These are phyloP conservation scores for Porpolomopsis calyptriformis DNA, from an alignment of 768 basidiomycete species.

Conservation along the genomic window DNA sequence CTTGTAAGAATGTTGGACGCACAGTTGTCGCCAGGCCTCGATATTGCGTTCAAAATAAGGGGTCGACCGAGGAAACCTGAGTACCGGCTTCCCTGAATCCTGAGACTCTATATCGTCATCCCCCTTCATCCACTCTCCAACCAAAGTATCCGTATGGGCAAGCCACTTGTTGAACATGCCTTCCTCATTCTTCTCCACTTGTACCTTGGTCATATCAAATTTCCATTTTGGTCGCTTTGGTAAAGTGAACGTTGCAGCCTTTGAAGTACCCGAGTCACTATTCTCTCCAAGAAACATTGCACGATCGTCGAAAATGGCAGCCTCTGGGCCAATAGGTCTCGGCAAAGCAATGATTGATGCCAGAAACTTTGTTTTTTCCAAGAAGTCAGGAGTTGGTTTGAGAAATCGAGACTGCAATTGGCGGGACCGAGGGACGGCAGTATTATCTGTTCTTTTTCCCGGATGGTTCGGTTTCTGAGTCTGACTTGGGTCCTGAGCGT, in stretches of 20 bases:
- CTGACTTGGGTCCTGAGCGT: slow-evolving; percentile 24
- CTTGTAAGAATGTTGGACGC: slow-evolving; percentile 21
- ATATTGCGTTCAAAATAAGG: slow-evolving; percentile 84
- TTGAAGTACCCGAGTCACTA: slow-evolving; percentile 2
- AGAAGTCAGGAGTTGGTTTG: slow-evolving; percentile 45
- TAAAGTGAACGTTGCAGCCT: slow-evolving; percentile 25
- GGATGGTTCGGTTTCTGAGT: slow-evolving; percentile 14
- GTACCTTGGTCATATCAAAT: slow-evolving; percentile 76
- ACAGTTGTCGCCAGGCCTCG: slow-evolving; percentile 93
- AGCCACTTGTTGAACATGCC: slow-evolving; percentile 77
- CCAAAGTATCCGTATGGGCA: slow-evolving; percentile 43
- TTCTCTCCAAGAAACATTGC: slow-evolving; percentile 1
- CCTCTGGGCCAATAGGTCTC: slow-evolving; percentile 43
- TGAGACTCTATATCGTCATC: slow-evolving; percentile 10
- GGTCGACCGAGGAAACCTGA: slow-evolving; percentile 48
- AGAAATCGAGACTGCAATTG: slow-evolving; percentile 64
- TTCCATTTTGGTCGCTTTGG: slow-evolving; percentile 81
- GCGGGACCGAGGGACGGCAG: slow-evolving; percentile 31
- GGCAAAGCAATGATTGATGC: slow-evolving; percentile 42
- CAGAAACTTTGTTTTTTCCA: slow-evolving; percentile 47
- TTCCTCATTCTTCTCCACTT: slow-evolving; percentile 87
- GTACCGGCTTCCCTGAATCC: slow-evolving; percentile 5
- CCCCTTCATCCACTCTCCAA: slow-evolving; percentile 40
- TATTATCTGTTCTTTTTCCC: slow-evolving; percentile 14
- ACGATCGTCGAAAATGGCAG: slow-evolving; percentile 26